Base-by-base conservation (phyloP, 164 flowering plant species). In the Houttuynia cordata region DNA sequence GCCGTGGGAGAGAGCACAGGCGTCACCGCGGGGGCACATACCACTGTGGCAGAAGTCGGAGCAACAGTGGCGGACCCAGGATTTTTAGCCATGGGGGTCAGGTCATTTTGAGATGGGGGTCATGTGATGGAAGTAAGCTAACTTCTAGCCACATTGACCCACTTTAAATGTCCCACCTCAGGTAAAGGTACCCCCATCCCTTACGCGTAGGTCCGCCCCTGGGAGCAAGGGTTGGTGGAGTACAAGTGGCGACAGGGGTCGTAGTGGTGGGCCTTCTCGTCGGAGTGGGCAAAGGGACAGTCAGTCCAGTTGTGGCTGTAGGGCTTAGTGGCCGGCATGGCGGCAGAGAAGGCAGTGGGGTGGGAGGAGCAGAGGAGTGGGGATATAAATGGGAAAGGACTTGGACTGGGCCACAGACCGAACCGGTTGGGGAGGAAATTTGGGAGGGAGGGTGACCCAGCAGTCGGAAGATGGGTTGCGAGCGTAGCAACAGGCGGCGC, bases 211-310 rank as follows among this genome's bases (percentile, higher is more conserved):
- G n/a, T n/a, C n/a, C n/a, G n/a, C n/a, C n/a, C n/a, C n/a, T n/a
- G n/a, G n/a, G n/a, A n/a, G 61, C 98, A 91, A 0, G 80, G 79
- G 13, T 75, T 62, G 4, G 86, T 88, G 13, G 85, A 79, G 68
- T 91, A 91, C 54, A 77, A 79, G 53, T 37, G 83, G 66, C 76
- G 57, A 7, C 91, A 68, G 10, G 96, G 98, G 58, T 87, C 96
- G 19, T 95, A 64, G 8, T 96, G 73, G 30, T 89, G 79, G 1
- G 97, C 97, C 73, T 88, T 91, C 66, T 91, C 97, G 18, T 94
- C 96, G 0, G 98, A 95, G 47, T 91, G 98, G 4, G 98, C 91
- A 14, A 86, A 91, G 0, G 98, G 98, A 64, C 98, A 91, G 59
- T 87, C 96, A 0, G 98, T 91, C 98, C 98, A 91, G 73, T 87